Percentiles rank a stretch among this genome's conserved stretches.
These are phyloP conservation scores for Wickerhamiella infanticola DNA, from an alignment of 1,139 yeast genomes.

Conservation along the genomic window DNA sequence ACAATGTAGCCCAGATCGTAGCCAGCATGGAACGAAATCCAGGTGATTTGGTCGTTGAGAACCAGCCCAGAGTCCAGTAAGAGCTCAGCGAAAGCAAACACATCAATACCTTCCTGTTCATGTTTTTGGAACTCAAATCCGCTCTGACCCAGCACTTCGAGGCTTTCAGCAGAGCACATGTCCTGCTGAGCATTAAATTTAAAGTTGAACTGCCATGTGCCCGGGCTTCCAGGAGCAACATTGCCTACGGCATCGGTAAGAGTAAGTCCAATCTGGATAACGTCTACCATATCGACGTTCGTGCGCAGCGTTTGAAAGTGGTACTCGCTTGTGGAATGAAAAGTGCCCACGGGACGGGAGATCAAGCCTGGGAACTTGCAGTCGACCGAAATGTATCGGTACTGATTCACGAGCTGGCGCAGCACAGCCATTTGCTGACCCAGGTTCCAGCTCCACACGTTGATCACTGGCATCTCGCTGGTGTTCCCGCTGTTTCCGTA, in stretches of 20 bases:
- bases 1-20: conserved; percentile 86
- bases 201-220: conserved; percentile 93
- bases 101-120: conserved; percentile 64
- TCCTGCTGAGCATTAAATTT: conserved; percentile 53
- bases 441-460: conserved; percentile 80
- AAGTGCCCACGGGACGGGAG: conserved; percentile 93
- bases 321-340: conserved; percentile 77
- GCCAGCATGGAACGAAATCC: conserved; percentile 86
- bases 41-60: conserved; percentile 53
- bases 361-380: conserved; percentile 95
- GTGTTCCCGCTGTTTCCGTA: background rate
- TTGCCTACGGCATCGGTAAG: conserved; percentile 64
- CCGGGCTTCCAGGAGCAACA: conserved; percentile 42
- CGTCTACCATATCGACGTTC: conserved; percentile 71
- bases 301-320: conserved; percentile 91
- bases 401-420: conserved; percentile 53
- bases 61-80: conserved; percentile 77
- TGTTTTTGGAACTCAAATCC: conserved; percentile 74
- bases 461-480: conserved; percentile 9
- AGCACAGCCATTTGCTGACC: conserved; percentile 67
- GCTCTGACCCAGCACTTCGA: conserved; percentile 59
- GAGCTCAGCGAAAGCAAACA: conserved; percentile 66
- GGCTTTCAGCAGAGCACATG: conserved; percentile 70
- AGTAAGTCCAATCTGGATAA: conserved; percentile 80
- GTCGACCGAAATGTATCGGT: conserved; percentile 53